A percentile compares a stretch with the other conserved stretches of the same genome.
Evolutionary conservation across 768 basidiomycete species (phyloP).

Genomic region (Boletus rubropictus): DNA sequence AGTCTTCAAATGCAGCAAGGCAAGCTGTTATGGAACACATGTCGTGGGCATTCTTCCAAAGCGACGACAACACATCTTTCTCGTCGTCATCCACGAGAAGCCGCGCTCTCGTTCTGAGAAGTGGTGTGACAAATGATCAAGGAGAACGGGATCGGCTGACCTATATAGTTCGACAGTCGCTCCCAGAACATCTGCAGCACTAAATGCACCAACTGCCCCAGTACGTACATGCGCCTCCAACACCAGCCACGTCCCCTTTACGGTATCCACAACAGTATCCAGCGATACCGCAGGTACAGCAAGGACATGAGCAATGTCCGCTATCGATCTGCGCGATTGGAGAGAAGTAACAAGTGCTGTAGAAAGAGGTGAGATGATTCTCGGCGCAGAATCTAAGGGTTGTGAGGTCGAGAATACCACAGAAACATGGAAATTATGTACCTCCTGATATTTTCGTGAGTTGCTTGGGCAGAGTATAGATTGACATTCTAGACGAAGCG

Average conservation of each 20-base stretch:
- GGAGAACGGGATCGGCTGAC: slow-evolving; percentile 13
- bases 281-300: slow-evolving; percentile 37
- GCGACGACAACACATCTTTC: slow-evolving; percentile 36
- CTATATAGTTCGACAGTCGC: slow-evolving; percentile 37
- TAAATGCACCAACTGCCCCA: slow-evolving; percentile 37
- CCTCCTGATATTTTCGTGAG: slow-evolving; percentile 15
- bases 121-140: slow-evolving; percentile 4
- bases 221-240: slow-evolving; percentile 40
- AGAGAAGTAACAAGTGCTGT: slow-evolving; percentile 37
- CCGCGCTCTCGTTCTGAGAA: slow-evolving; percentile 31
- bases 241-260: slow-evolving; percentile 42
- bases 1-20: slow-evolving; percentile 61
- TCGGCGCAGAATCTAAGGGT: slow-evolving; percentile 29
- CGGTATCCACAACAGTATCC: slow-evolving; percentile 39
- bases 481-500: slow-evolving; percentile 39
- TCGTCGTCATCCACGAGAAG: slow-evolving; percentile 30
- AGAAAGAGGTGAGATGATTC: slow-evolving; percentile 16
- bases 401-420: slow-evolving; percentile 11
- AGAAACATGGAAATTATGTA: slow-evolving; percentile 3
- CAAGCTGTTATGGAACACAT: slow-evolving; percentile 59
- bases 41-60: slow-evolving; percentile 63
- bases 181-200: slow-evolving; percentile 45
- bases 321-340: slow-evolving; percentile 45
- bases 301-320: slow-evolving; percentile 57
- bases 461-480: slow-evolving; percentile 42